These are phyloP conservation scores for Gonapodya prolifera DNA, from an alignment of 192 early-diverging fungal species.

Conservation along the genomic window DNA sequence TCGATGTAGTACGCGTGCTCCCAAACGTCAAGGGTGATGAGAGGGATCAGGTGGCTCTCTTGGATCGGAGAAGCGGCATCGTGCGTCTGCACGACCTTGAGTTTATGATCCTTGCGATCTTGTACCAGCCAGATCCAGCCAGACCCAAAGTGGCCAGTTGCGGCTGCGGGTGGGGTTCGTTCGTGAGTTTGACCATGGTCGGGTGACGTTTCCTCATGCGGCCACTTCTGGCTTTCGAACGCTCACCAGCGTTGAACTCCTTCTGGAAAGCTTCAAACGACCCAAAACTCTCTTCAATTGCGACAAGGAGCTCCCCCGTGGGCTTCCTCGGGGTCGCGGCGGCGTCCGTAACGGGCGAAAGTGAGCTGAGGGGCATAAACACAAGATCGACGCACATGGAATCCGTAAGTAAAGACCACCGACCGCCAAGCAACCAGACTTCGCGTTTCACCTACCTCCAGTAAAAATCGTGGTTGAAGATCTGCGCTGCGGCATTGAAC, in stretches of 20 bases:
- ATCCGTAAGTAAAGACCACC: too few relatives aligned
- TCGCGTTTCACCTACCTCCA: too few relatives aligned
- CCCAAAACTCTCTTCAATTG: slow-evolving; percentile 18
- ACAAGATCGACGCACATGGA: too few relatives aligned
- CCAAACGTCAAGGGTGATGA: slow-evolving; percentile 25
- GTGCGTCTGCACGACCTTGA: slow-evolving; percentile 25
- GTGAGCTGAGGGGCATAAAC: too few relatives aligned
- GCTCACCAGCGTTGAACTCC: too few relatives aligned
- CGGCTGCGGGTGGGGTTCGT: too few relatives aligned
- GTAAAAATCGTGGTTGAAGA: slow-evolving; percentile 17
- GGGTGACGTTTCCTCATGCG: too few relatives aligned
- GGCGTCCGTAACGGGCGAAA: neutral
- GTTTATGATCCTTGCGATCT: slow-evolving; percentile 15
- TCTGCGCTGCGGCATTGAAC: slow-evolving; percentile 15
- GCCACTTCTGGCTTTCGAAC: too few relatives aligned
- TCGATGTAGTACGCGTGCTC: slow-evolving; percentile 30
- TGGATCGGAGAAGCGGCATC: slow-evolving; percentile 18
- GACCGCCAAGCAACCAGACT: too few relatives aligned
- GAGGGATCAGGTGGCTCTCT: slow-evolving; percentile 13
- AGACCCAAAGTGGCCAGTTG: slow-evolving; percentile 26
- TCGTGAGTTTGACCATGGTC: too few relatives aligned
- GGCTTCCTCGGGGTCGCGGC: neutral
- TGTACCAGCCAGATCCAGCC: slow-evolving; percentile 29
- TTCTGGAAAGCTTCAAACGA: slow-evolving; percentile 24
- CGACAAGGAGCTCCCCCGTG: neutral